Conservation (phyloP, 768 basidiomycete genomes). For the Candolleomyces eurysporus region DNA sequence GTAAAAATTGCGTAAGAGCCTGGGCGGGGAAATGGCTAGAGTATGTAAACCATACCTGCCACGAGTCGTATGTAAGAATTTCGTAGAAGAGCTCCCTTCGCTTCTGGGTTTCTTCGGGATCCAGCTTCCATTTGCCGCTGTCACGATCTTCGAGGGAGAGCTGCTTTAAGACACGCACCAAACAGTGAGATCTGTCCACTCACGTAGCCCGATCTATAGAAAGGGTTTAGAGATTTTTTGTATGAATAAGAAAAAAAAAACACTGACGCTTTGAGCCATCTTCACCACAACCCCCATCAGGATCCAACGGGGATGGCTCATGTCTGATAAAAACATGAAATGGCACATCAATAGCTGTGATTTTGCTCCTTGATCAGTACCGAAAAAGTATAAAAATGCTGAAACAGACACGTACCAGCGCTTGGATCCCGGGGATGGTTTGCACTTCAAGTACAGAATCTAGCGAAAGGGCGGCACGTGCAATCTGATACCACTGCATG, state of each 20-base stretch:
- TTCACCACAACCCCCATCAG: constrained; percentile 71
- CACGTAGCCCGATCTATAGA: constrained; percentile 63
- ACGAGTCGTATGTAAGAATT: constrained; percentile 64
- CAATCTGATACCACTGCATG: constrained; percentile 59
- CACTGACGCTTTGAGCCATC: constrained; percentile 62
- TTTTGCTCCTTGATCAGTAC: constrained; percentile 16
- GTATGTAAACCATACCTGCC: constrained; percentile 50
- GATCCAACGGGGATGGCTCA: constrained; percentile 64
- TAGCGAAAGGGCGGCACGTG: constrained; percentile 55
- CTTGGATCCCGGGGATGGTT: constrained; percentile 61
- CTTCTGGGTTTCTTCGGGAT: constrained; percentile 53
- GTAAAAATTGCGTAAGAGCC: constrained; percentile 1
- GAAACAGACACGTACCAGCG: constrained; percentile 44
- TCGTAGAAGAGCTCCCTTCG: constrained; percentile 65
- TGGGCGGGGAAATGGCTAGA: neutral
- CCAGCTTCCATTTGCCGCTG: constrained; percentile 62
- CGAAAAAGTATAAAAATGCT: constrained; percentile 4
- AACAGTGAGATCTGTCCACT: constrained; percentile 27
- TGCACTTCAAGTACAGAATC: constrained; percentile 67
- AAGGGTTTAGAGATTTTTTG: constrained; percentile 10
- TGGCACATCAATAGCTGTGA: constrained; percentile 56
- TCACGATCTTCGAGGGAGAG: constrained; percentile 54
- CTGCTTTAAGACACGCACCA: neutral
- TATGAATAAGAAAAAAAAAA: constrained; percentile 19
- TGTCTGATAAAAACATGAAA: constrained; percentile 50